These are phyloP conservation scores for Crithidia sp. DNA, from an alignment of 208 protist species.

Conservation along the genomic window DNA sequence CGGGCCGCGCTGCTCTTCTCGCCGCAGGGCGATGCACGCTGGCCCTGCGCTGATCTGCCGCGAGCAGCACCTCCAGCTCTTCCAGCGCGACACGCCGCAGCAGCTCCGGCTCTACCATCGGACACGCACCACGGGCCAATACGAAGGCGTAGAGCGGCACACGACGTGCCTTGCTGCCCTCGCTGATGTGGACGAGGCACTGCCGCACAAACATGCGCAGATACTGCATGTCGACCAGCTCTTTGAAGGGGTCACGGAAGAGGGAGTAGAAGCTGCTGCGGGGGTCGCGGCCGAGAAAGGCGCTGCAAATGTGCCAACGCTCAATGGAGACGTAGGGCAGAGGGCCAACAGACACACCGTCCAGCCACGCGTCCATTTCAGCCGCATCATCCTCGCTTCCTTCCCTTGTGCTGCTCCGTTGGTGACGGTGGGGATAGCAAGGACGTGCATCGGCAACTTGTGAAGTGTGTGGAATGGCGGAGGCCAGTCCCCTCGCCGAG, in stretches of 20 bases:
- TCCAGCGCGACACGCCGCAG: conserved; percentile 48
- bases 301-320: conserved; percentile 55
- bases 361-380: not conserved
- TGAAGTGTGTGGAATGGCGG: not conserved
- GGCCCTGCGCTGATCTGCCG: conserved; percentile 26
- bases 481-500: not conserved
- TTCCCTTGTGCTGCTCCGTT: not conserved
- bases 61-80: conserved; percentile 57
- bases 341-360: conserved; percentile 32
- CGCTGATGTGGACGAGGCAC: conserved; percentile 67
- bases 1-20: too few species aligned
- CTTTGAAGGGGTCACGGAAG: conserved; percentile 43
- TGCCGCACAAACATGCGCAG: conserved; percentile 74
- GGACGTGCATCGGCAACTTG: not conserved
- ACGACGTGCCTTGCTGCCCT: conserved; percentile 63
- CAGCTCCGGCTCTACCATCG: conserved; percentile 49
- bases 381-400: not conserved
- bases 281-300: conserved; percentile 57
- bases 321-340: conserved; percentile 69
- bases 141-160: conserved; percentile 61
- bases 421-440: not conserved
- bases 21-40: too few species aligned
- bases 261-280: conserved; percentile 51
- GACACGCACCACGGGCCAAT: conserved; percentile 41
- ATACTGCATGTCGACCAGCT: conserved; percentile 69